A percentile compares a stretch with the other conserved stretches of the same genome.
These are phyloP conservation scores for Nakaseomyces uthaithaninus DNA, from an alignment of 1,139 yeast genomes.

Conservation along the genomic window DNA sequence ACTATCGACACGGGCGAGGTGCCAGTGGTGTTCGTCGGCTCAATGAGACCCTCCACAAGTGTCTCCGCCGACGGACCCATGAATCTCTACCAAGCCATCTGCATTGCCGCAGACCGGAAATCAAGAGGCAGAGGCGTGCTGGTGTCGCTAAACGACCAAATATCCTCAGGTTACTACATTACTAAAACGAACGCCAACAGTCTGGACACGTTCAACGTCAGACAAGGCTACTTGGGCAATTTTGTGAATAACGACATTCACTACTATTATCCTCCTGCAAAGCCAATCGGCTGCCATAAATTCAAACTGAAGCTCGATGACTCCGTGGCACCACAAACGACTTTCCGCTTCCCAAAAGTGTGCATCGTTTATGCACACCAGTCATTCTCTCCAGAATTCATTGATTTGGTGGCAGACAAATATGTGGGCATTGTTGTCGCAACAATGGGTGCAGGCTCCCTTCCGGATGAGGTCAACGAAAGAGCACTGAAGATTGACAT, in stretches of 20 bases:
- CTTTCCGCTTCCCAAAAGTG: slow-evolving; percentile 35
- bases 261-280: slow-evolving; percentile 55
- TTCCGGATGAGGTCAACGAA: slow-evolving; percentile 45
- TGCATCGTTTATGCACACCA: slow-evolving; percentile 53
- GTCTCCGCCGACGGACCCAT: slow-evolving; percentile 66
- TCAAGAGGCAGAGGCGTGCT: slow-evolving; percentile 53
- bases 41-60: slow-evolving; percentile 66
- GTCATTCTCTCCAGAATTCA: slow-evolving; percentile 44
- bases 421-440: slow-evolving; percentile 54
- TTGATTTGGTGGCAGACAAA: slow-evolving; percentile 38
- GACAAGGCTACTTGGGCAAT: slow-evolving; percentile 64
- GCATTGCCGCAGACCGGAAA: slow-evolving; percentile 46
- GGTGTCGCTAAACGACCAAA: slow-evolving; percentile 58
- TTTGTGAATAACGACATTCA: slow-evolving; percentile 60
- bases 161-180: slow-evolving; percentile 61
- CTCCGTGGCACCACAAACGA: slow-evolving; percentile 8
- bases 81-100: slow-evolving; percentile 63
- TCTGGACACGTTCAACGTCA: slow-evolving; percentile 59
- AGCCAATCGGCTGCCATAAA: slow-evolving; percentile 45
- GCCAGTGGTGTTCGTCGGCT: slow-evolving; percentile 62
- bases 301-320: slow-evolving; percentile 34
- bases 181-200: slow-evolving; percentile 65
- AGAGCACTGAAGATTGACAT: slow-evolving; percentile 32
- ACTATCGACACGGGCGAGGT: slow-evolving; percentile 47
- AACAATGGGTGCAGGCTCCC: slow-evolving; percentile 65